These are phyloP conservation scores for Gossypium schwendimanii DNA, from an alignment of 441 rosid species.

Conservation along the genomic window DNA sequence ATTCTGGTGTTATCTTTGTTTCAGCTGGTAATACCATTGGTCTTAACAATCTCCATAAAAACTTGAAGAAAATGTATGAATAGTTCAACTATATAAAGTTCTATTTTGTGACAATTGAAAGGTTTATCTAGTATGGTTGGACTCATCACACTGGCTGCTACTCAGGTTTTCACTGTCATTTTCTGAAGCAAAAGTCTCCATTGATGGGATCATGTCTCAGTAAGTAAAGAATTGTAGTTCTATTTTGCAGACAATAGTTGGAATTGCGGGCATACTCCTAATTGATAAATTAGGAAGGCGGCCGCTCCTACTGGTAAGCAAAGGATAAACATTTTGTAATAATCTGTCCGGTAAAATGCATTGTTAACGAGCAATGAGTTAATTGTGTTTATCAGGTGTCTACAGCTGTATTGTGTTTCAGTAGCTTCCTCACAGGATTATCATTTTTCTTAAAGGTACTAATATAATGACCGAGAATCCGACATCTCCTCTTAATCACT, in stretches of 20 bases:
- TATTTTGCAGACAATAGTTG: slow-evolving; percentile 45
- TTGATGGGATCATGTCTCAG: not conserved
- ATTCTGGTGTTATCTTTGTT: slow-evolving; percentile 39
- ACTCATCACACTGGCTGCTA: not conserved
- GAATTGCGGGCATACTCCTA: slow-evolving; percentile 45
- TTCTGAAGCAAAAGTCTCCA: not conserved
- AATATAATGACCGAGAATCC: not conserved
- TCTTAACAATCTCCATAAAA: not conserved
- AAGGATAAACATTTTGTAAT: not conserved
- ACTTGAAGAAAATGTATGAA: no score
- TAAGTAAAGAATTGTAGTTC: not conserved
- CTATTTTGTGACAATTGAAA: not conserved
- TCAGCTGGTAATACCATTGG: slow-evolving; percentile 32
- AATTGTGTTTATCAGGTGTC: slow-evolving; percentile 24
- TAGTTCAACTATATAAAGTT: not conserved
- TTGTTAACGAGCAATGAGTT: not conserved
- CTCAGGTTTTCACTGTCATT: not conserved
- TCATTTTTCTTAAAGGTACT: slow-evolving; percentile 40
- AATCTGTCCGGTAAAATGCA: not conserved
- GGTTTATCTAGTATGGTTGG: not conserved
- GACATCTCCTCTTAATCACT: no score
- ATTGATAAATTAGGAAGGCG: slow-evolving; percentile 78
- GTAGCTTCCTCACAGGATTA: slow-evolving; percentile 29
- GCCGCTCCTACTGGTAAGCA: slow-evolving; percentile 63
- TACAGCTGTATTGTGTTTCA: slow-evolving; percentile 25